Evolutionary conservation across 441 rosid genomes (phyloP), one percentile per base, ranked within the genome.

Genomic region (Pelargonium myrrhifolium): DNA sequence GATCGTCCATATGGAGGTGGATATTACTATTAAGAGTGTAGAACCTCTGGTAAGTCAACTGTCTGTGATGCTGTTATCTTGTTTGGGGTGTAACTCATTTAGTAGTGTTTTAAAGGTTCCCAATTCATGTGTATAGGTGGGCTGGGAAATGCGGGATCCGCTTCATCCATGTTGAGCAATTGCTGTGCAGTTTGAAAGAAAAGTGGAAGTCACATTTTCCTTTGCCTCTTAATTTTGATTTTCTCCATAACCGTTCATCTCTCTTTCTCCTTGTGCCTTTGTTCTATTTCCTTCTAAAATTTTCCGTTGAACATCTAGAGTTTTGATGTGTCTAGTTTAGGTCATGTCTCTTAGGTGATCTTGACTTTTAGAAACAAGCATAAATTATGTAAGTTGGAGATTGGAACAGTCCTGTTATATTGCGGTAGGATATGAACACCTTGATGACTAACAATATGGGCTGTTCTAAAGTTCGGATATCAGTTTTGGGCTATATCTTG

Each of bases 1-100:
- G 55, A 4, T 47, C 55, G 55, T n/a, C 55, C 55, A n/a, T 47
- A 47, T 47, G 17, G 18, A 47, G 26, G 28, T 65, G 78, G 81
- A 68, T 78, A 81, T 78, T 80, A 78, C 74, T 73, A 81, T 71
- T 74, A 78, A 78, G 3, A 35, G 63, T 45, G 67, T 3, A 59
- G 67, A 62, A 60, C 8, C 62, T 59, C 62, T 75, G 83, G 88
- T 81, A 79, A 82, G 72, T 40, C 63, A 70, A 58, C 59, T 65
- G 37, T 49, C 55, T 72, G 66, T 56, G 11, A 18, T 3, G 49
- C 62, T 70, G 42, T 66, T 63, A 47, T 40, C 14, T 55, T 15
- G 26, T 69, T 35, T 56, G 62, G 62, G 22, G 7, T 24, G 47
- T 66, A 45, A 55, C 66, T 58, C 51, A 68, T 45, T 68, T 63